Conservation (phyloP, 306 rosid genomes). For the Senna tora region DNA sequence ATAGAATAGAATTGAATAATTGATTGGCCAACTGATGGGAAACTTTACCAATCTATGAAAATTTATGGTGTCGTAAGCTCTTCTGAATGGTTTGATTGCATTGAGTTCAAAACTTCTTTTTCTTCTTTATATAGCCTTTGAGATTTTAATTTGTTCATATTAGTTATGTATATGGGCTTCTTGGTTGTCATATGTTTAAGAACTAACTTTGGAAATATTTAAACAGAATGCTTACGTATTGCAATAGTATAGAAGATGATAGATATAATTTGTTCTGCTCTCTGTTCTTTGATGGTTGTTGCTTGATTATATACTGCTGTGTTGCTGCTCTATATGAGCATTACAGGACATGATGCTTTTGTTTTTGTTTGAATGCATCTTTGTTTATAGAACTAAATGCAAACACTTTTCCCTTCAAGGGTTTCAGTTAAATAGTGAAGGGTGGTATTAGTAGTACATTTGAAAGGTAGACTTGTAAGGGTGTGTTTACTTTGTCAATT, state of each 20-base stretch:
- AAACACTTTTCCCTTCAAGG: neutral
- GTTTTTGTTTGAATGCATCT: too few relatives aligned
- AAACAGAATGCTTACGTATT: neutral
- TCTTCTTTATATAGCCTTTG: neutral
- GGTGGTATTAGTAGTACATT: neutral
- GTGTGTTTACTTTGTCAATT: too few relatives aligned
- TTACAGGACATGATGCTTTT: neutral
- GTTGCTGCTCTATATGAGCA: neutral
- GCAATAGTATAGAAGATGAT: neutral
- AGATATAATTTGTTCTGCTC: too few relatives aligned
- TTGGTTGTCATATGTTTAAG: neutral
- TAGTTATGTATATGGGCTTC: neutral
- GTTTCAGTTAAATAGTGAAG: too few relatives aligned
- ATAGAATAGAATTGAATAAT: too few relatives aligned
- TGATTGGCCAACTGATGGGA: constrained; percentile 70
- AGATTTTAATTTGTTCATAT: neutral
- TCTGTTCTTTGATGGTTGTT: too few relatives aligned
- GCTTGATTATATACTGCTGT: too few relatives aligned
- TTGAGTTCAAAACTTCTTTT: constrained; percentile 9
- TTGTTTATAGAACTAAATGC: neutral
- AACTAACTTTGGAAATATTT: neutral
- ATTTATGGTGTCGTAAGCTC: constrained; percentile 68
- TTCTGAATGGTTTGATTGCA: constrained; percentile 20
- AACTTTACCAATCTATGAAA: constrained; percentile 44
- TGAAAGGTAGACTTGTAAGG: constrained; percentile 1